These are phyloP conservation scores for Tuber brumale DNA, from an alignment of 495 filamentous ascomycete species.

Conservation along the genomic window DNA sequence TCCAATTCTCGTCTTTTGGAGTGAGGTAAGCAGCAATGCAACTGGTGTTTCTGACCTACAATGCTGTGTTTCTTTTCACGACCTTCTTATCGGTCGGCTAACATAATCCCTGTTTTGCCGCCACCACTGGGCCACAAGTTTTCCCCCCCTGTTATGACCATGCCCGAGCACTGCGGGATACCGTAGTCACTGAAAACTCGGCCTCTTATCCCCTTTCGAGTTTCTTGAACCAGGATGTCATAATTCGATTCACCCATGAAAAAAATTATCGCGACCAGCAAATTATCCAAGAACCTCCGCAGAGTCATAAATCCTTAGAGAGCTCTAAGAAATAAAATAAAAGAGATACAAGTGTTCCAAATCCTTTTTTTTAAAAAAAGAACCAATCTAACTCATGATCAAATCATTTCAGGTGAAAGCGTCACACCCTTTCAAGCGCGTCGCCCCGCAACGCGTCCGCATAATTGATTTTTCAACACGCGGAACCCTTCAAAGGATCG, in stretches of 20 bases:
- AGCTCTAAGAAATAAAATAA: neutral
- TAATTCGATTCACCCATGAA: neutral
- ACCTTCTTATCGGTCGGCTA: too few relatives aligned
- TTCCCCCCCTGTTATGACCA: too few relatives aligned
- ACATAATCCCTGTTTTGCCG: too few relatives aligned
- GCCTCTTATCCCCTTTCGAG: too few relatives aligned
- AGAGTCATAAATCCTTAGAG: neutral
- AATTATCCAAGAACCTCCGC: neutral
- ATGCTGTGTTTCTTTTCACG: too few relatives aligned
- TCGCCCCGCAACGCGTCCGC: neutral
- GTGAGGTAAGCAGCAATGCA: too few relatives aligned
- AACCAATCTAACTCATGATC: neutral
- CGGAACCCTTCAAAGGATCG: neutral
- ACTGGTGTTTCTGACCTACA: too few relatives aligned
- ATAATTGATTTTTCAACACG: neutral
- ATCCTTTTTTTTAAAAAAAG: neutral
- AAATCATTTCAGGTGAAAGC: neutral
- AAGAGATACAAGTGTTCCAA: neutral
- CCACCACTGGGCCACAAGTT: too few relatives aligned
- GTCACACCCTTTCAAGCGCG: neutral
- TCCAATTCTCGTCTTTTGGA: too few relatives aligned
- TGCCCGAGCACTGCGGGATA: too few relatives aligned
- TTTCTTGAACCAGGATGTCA: neutral
- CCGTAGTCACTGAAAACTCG: too few relatives aligned
- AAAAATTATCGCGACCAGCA: neutral